phyloP scores from a whole-genome alignment of 257 asterid species.

The Solanum bukasovii region DNA sequence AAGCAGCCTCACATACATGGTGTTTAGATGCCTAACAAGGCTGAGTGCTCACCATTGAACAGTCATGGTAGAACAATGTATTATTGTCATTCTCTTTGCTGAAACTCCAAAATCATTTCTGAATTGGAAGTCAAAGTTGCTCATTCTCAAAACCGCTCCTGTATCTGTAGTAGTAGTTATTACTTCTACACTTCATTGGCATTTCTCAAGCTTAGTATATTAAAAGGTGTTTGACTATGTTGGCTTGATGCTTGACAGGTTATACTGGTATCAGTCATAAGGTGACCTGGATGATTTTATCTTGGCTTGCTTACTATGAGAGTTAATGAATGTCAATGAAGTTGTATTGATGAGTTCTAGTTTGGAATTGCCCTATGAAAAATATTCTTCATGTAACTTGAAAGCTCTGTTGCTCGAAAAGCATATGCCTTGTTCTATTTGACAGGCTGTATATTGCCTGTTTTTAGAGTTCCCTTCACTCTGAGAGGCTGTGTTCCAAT shows the following conservation, averaged over 20 bases:
- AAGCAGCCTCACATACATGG: neutral
- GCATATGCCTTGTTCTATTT: neutral
- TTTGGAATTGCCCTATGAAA: neutral
- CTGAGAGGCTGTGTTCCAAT: neutral
- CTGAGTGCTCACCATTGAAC: neutral
- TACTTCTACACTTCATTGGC: neutral
- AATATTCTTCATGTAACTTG: neutral
- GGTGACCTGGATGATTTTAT: neutral
- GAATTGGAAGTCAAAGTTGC: neutral
- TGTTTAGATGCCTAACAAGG: neutral
- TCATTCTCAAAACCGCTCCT: neutral
- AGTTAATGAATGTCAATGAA: neutral
- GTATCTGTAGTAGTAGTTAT: neutral
- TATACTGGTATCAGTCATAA: neutral
- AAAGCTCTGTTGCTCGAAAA: neutral
- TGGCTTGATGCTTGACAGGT: neutral
- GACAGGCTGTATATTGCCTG: neutral
- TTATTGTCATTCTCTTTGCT: neutral
- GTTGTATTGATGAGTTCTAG: neutral
- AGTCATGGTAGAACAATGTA: neutral
- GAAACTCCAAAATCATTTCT: neutral
- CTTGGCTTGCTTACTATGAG: neutral
- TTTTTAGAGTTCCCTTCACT: neutral
- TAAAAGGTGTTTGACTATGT: neutral
- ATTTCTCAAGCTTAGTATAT: neutral